Base-by-base conservation (phyloP, 805 yeast species). In the Metschnikowia hibisci region DNA sequence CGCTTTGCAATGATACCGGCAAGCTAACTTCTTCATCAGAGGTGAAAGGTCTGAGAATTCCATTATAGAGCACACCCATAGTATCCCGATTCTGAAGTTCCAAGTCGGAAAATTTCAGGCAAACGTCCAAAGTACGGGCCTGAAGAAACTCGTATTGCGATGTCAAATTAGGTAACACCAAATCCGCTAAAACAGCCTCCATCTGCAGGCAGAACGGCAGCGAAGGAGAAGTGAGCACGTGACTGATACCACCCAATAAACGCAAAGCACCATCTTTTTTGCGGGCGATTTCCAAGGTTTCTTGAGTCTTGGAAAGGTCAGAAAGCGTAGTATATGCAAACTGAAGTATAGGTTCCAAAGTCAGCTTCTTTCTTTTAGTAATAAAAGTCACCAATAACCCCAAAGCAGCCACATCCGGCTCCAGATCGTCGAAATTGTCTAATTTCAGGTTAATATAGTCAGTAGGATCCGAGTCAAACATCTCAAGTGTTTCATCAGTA, bases 391-490 rank as follows among this genome's bases (percentile, higher is more conserved):
- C 77, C 47, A 93, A 66, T 45, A 93, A 74, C 8, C 82, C 77
- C 41, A 84, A 69, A 2, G 96, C 91, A 1, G 96, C 95, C 35
- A 78, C 69, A 59, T 88, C 95, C 6, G 95, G 86, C 46, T 64
- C 70, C 31, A 67, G 56, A 32, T 73, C 80, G 41, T 84, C 93
- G 52, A 83, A 61, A 28, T 59, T 53, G 50, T 68, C 72, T 48
- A 88, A 73, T 42, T 77, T 77, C 41, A 81, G 71, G 61, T 87
- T 86, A 43, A 91, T 80, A 60, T 87, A 93, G 59, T 89, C 96
- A 43, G 80, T 84, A 3, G 96, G 96, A 54, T 90, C 96, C 48
- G 76, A 80, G 48, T 88, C 95, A 65, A 86, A 90, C 4, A 78
- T 63, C 51, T 86, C 95, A 43, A 87, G 67, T 14, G 80, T 78